A percentile compares a stretch with the other conserved stretches of the same genome.
phyloP scores from a whole-genome alignment of 495 filamentous ascomycete genomes.

The Cercophora samala region DNA sequence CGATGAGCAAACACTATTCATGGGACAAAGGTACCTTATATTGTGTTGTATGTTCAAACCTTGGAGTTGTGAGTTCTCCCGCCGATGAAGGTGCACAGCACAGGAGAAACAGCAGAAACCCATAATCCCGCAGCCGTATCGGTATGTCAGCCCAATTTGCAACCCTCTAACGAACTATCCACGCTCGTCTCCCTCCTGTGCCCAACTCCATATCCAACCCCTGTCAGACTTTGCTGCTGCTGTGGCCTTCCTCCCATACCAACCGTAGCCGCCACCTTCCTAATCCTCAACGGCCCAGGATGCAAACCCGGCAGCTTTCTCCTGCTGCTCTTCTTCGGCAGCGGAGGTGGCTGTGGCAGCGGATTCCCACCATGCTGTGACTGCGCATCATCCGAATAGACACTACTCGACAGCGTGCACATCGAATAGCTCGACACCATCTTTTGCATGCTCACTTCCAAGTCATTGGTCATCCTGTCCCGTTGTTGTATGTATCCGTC shows the following conservation, averaged over 20 bases:
- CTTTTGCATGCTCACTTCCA: not conserved
- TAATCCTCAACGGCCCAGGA: conserved; percentile 8
- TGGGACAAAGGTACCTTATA: too few species aligned
- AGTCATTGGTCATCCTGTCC: not conserved
- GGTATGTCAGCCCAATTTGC: not conserved
- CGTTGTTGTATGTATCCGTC: not conserved
- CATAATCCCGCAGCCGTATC: not conserved
- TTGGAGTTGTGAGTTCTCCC: too few species aligned
- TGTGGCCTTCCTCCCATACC: not conserved
- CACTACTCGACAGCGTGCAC: conserved; percentile 1
- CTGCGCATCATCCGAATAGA: not conserved
- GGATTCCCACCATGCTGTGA: not conserved
- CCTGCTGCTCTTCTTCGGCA: conserved; percentile 11
- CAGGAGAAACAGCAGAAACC: not conserved
- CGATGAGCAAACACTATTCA: too few species aligned
- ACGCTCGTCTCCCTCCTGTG: not conserved
- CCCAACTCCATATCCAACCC: not conserved
- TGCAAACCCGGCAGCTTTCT: conserved; percentile 7
- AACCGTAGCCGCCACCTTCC: not conserved
- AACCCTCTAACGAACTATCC: not conserved
- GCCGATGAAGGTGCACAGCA: too few species aligned
- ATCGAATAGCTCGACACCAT: not conserved
- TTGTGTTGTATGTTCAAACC: too few species aligned
- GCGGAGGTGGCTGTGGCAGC: not conserved
- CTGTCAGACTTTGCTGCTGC: not conserved